Base-by-base conservation (phyloP, 2,329 filamentous ascomycete genomes). In the Cryphonectria japonica region DNA sequence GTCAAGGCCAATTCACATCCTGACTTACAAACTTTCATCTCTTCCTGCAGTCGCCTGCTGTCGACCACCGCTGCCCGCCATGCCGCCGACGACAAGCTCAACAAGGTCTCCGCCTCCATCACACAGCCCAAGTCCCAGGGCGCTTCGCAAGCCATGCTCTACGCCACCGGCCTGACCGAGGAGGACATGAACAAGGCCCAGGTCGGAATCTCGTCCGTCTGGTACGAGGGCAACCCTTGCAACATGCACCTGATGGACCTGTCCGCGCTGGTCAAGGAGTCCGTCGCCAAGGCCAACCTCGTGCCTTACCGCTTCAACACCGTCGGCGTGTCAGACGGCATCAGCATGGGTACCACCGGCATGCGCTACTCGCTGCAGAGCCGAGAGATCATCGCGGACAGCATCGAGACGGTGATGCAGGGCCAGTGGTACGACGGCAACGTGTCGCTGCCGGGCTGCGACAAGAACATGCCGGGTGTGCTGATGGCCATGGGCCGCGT, bases 381-480 rank as follows among this genome's bases (percentile, higher is more conserved):
- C 76, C 89, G 96, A 80, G 96, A 99, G 82, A 89, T 99, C 78
- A 99, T 99, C 77, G 96, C 96, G 78, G 96, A 99, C 84, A 97
- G 93, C 73, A 97, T 99, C 78, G 96, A 99, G 87, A 98, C 96
- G 6, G 96, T 99, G 77, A 99, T 98, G 95, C 92, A 94, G 76
- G 96, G 94, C 22, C 96, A 99, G 83, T 98, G 95, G 94, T 98
- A 99, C 80, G 96, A 99, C 82, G 95, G 91, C 76, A 98, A 98
- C 82, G 92, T 99, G 79, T 97, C 94, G 68, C 92, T 99, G 77
- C 96, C 96, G 19, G 96, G 96, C 65, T 99, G 96, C 83, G 96
- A 99, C 88, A 99, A 99, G 90, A 99, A 99, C 85, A 98, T 99
- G 96, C 94, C 94, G 1, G 93, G 93, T 81, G 93, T 96, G 16